Conservation (phyloP, 1,284 basidiomycete genomes). For the Trametes hirsuta region DNA sequence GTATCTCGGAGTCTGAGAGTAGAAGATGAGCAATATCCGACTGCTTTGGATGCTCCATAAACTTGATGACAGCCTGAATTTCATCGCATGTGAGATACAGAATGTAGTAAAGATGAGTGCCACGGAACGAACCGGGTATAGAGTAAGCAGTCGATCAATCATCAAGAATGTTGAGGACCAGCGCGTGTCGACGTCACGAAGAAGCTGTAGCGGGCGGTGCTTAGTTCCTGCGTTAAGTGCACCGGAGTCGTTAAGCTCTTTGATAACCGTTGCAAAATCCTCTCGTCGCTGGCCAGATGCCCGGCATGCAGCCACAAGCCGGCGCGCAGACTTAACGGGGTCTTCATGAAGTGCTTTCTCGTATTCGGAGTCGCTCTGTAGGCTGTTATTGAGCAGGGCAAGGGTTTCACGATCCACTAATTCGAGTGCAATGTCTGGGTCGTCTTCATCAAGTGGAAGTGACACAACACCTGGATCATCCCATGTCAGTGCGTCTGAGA, state of each 20-base stretch:
- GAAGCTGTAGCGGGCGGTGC: conserved; percentile 26
- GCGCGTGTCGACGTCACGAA: conserved; percentile 40
- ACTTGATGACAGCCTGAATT: conserved; percentile 2
- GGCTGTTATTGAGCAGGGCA: not conserved
- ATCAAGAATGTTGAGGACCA: conserved; percentile 46
- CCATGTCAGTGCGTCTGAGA: not conserved
- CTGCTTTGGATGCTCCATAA: conserved; percentile 6
- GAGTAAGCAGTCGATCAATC: conserved; percentile 31
- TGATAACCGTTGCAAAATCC: not conserved
- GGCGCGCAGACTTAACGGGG: not conserved
- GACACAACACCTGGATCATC: not conserved
- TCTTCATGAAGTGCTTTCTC: not conserved
- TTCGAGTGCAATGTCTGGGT: not conserved
- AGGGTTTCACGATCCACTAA: not conserved
- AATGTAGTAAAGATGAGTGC: too few relatives aligned
- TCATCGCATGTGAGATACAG: not conserved
- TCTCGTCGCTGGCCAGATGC: not conserved
- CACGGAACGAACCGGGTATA: not conserved
- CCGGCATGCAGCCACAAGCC: not conserved
- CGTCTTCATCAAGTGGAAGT: not conserved
- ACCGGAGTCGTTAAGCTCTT: not conserved
- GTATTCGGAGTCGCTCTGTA: conserved; percentile 14
- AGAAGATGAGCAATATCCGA: not conserved
- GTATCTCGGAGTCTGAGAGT: conserved; percentile 2
- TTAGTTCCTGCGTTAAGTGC: not conserved